Evolutionary conservation across 495 filamentous ascomycete genomes (phyloP).

Genomic region (Penicillium longicatenatum): DNA sequence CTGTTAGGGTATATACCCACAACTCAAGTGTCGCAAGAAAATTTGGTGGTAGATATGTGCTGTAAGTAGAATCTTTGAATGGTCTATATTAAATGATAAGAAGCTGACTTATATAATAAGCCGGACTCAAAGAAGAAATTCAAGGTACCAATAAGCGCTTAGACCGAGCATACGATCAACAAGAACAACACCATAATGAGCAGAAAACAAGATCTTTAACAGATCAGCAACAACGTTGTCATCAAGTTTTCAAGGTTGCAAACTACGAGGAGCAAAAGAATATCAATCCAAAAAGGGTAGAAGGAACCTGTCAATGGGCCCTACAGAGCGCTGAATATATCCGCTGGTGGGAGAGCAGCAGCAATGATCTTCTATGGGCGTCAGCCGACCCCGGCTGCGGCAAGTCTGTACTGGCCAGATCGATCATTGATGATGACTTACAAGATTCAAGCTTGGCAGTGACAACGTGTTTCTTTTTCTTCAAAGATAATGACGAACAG

Average conservation of each 20-base stretch:
- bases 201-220: constrained; percentile 17
- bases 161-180: constrained; percentile 10
- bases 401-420: constrained; percentile 45
- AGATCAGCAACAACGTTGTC: constrained; percentile 28
- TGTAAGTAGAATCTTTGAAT: neutral
- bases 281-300: constrained; percentile 26
- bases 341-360: constrained; percentile 27
- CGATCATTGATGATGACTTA: constrained; percentile 33
- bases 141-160: constrained; percentile 31
- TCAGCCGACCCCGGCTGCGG: constrained; percentile 48
- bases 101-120: neutral
- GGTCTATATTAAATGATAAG: neutral
- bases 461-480: constrained; percentile 50
- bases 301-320: constrained; percentile 31
- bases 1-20: neutral
- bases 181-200: constrained; percentile 19
- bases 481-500: constrained; percentile 43
- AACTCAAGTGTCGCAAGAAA: neutral
- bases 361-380: constrained; percentile 42
- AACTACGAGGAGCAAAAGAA: constrained; percentile 32
- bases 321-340: constrained; percentile 33
- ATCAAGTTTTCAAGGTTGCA: constrained; percentile 28
- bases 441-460: constrained; percentile 4
- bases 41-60: neutral
- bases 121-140: neutral